Percentiles rank a stretch among this genome's conserved stretches.
Evolutionary conservation across 1,284 basidiomycete genomes (phyloP).

Genomic region (Microbotryomycetes sp.): DNA sequence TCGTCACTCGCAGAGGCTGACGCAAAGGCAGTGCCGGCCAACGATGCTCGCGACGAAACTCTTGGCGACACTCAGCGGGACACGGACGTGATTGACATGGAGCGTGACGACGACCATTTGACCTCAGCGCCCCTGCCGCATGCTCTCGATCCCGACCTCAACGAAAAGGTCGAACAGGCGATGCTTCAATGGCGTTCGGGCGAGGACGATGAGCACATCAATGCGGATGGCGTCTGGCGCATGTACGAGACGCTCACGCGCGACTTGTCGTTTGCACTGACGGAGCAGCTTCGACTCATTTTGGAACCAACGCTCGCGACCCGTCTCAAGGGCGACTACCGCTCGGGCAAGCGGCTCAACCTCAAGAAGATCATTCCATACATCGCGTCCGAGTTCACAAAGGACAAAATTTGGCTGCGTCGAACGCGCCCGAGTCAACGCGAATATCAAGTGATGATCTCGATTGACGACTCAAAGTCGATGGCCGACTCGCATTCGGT

Average conservation of each 20-base stretch:
- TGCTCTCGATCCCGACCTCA: slow-evolving; percentile 29
- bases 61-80: slow-evolving; percentile 41
- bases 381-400: slow-evolving; percentile 97
- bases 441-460: slow-evolving; percentile 92
- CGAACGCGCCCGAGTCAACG: slow-evolving; percentile 87
- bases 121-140: slow-evolving; percentile 25
- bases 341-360: slow-evolving; percentile 94
- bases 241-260: slow-evolving; percentile 83
- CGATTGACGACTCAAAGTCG: slow-evolving; percentile 90
- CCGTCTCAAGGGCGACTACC: slow-evolving; percentile 91
- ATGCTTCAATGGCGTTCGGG: slow-evolving; percentile 59
- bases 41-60: slow-evolving; percentile 18
- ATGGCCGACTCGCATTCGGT: slow-evolving; percentile 93
- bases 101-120: slow-evolving; percentile 48
- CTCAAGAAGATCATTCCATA: slow-evolving; percentile 99
- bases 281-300: slow-evolving; percentile 94
- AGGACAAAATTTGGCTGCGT: slow-evolving; percentile 98
- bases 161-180: slow-evolving; percentile 49
- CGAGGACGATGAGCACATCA: slow-evolving; percentile 51
- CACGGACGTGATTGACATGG: slow-evolving; percentile 36
- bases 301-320: slow-evolving; percentile 92
- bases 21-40: slow-evolving; percentile 28
- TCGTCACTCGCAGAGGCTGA: slow-evolving; percentile 25
- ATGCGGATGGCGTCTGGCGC: slow-evolving; percentile 75
- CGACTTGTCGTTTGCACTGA: slow-evolving; percentile 81